phyloP scores from a whole-genome alignment of 352 stramenopile genomes.

The Globisporangium echinulatum region DNA sequence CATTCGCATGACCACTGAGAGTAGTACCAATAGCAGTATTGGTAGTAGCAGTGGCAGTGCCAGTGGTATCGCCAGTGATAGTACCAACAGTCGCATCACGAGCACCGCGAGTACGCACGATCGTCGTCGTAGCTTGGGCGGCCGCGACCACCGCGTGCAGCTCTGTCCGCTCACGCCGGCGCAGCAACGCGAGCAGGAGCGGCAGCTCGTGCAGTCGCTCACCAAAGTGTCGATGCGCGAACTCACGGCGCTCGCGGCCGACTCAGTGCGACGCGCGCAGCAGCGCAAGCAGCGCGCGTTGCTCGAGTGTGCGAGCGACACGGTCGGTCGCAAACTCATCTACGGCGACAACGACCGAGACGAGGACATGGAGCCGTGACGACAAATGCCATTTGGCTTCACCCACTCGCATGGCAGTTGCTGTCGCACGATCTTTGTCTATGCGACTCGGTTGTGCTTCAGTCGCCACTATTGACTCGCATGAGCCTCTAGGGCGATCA shows the following conservation, averaged over 20 bases:
- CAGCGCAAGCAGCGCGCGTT: slow-evolving; percentile 14
- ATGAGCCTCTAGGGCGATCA: no score
- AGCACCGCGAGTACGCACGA: no score
- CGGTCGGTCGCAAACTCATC: slow-evolving; percentile 12
- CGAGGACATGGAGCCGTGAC: slow-evolving; percentile 13
- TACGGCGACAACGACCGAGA: slow-evolving; percentile 10
- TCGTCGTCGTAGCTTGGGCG: no score
- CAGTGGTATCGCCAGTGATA: not conserved
- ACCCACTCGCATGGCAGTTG: no score
- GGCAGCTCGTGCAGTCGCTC: slow-evolving; percentile 37
- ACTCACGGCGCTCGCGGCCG: slow-evolving; percentile 24
- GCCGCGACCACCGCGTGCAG: slow-evolving; percentile 6
- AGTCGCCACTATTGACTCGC: no score
- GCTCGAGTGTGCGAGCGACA: not conserved
- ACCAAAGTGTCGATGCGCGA: slow-evolving; percentile 48
- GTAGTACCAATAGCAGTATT: slow-evolving; percentile 3
- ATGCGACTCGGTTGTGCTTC: no score
- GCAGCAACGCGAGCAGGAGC: slow-evolving; percentile 30
- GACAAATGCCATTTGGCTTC: not conserved
- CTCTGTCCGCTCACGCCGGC: slow-evolving; percentile 40
- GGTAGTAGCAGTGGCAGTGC: not conserved
- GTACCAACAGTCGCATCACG: no score
- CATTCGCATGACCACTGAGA: slow-evolving; percentile 25
- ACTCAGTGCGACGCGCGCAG: slow-evolving; percentile 21
- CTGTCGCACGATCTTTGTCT: no score